Base-by-base conservation (phyloP, 176 grass and related monocot species). In the Musa schizocarpa region DNA sequence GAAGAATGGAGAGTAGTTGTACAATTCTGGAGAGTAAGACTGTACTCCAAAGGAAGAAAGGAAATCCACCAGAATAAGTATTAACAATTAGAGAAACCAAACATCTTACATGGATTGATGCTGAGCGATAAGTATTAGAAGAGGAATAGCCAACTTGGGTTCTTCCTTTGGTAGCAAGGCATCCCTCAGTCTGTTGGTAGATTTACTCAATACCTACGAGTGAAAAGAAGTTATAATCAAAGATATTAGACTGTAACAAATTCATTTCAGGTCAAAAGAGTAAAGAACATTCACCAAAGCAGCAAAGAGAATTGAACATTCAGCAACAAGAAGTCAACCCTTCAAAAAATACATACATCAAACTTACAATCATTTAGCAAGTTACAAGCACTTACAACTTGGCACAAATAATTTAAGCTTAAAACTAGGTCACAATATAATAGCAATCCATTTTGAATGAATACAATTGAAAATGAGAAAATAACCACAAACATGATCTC, bases 81-180 rank as follows among this genome's bases (percentile, higher is more conserved):
- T 71, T 59, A 77, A 27, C 13, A 58, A 71, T 53, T 10, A 59
- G 9, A 27, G 65, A 19, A 59, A 26, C 51, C 69, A 75, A 14
- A 55, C 68, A 75, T 13, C 86, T 78, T 94, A 99, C 96, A 84
- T 99, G 74, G 96, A 99, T 54, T 87, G 88, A 63, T 99, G 85
- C 74, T 99, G 96, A 65, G 96, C 86, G 85, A 99, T 89, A 74
- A 99, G 96, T 69, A 99, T 76, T 80, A 99, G 80, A n/a, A 99
- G 77, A 73, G 96, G 96, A 89, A 99, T 79, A 80, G 91, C 96
- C 80, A 99, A 87, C 73, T 92, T 99, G 24, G 96, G 88, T 25
- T 99, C 91, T 81, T 99, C 91, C 80, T 92, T 99, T 34, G 91
- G 76, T 63, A 95, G 84, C 53, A 98, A 77, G 11, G 91, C 89